Base-by-base conservation (phyloP, 768 basidiomycete genomes). In the Brasilioporus rufonigricans region DNA sequence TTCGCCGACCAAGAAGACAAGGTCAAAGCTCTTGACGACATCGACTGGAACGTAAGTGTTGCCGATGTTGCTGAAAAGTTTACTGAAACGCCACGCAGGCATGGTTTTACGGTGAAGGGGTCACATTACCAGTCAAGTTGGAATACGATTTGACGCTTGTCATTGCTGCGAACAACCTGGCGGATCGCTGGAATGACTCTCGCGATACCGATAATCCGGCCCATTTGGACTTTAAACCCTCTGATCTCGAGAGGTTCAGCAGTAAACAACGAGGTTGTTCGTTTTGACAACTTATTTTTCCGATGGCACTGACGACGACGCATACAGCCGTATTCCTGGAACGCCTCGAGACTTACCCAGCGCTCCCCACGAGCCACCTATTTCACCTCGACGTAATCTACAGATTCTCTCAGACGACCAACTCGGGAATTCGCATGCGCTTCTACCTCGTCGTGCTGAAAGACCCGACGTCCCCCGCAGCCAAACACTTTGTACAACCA, bases 321-420 rank as follows among this genome's bases (percentile, higher is more conserved):
- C n/a, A n/a, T n/a, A n/a, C 56, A 80, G 80, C 78, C 46, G 80
- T 83, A 44, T 84, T 85, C 72, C 75, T 86, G 52, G 78, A 83
- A 61, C 76, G 74, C 46, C 69, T 85, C 9, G 75, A 80, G 55
- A 63, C 43, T 18, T 74, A 71, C 50, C 43, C 69, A 0, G 59
- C 79, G 0, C 73, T 83, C 31, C 80, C 84, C 1, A 55, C 71
- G 1, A 35, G 65, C 0, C 77, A 79, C 59, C 63, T 83, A 39
- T 53, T 58, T 7, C 67, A 72, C 35, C 73, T 85, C 31, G 78
- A 78, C 53, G 50, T 61, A 35, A 60, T 77, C 5, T 85, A 85
- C 63, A 50, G 59, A 14, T 68, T 84, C 55, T 67, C 75, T 12
- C 58, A 63, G 39, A 73, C 74, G 0, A 58, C 72, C 6, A 84